Base-by-base conservation (phyloP, 257 asterid genomes). In the Solanum pennellii region DNA sequence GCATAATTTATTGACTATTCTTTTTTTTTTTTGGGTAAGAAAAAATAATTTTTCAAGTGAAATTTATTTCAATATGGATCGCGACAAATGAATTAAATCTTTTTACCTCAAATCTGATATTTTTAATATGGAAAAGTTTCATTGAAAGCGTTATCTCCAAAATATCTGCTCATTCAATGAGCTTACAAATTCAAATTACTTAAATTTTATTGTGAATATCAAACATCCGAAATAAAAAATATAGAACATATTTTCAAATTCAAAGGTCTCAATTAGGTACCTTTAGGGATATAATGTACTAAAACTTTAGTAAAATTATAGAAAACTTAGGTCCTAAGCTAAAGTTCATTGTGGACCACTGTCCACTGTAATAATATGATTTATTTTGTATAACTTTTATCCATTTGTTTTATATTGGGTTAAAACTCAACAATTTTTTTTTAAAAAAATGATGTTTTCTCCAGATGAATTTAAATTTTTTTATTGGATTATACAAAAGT, bases 271-370 rank as follows among this genome's bases (percentile, higher is more conserved):
- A 45, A 45, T 75, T 75, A 23, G 35, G 60, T 39, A 8, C 7
- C 59, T 23, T 76, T 42, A 23, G 21, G 37, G 20, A 41, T 76
- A 41, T 31, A 39, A 7, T 76, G 23, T 25, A 33, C 35, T 33
- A 42, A 77, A 12, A n/a, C 9, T 42, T 27, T 25, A 41, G 52
- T 42, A 77, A 42, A 15, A 25, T 4, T 27, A 9, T 79, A 27
- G 44, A 39, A 29, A 49, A 5, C 85, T 80, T 80, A 29, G 85
- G 12, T 80, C 85, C 69, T 47, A 80, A 49, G 45, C 56, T 49
- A 49, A 47, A 49, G 44, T 56, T 80, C 69, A 80, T 29, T 49
- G 65, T 80, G 84, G 84, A 27, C n/a, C n/a, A 56, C 65, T 18
- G n/a, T 18, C 66, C 68, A 35, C 68, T 5, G 62, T 42, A 45